phyloP scores from a whole-genome alignment of 441 rosid species.

The Viola pubescens region DNA sequence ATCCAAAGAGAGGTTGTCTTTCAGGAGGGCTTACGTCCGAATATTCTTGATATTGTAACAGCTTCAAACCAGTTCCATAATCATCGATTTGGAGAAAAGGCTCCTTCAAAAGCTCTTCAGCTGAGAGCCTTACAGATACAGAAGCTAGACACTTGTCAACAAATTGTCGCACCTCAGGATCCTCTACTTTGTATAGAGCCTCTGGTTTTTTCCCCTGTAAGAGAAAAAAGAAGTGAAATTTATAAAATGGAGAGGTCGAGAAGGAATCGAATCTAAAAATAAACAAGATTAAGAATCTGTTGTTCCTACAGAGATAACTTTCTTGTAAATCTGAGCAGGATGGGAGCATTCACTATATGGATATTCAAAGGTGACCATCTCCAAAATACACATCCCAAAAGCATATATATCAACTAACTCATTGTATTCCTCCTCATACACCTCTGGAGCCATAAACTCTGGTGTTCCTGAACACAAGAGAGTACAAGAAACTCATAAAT shows the following conservation, averaged over 20 bases:
- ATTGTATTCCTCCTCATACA: slow-evolving; percentile 86
- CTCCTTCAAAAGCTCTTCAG: slow-evolving; percentile 66
- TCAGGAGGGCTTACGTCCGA: slow-evolving; percentile 28
- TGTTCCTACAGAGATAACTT: slow-evolving; percentile 72
- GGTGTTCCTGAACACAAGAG: slow-evolving; percentile 58
- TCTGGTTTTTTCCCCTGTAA: slow-evolving; percentile 81
- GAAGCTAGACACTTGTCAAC: slow-evolving; percentile 83
- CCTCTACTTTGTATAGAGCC: slow-evolving; percentile 58
- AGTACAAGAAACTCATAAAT: background rate
- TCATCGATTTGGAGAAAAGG: slow-evolving; percentile 62
- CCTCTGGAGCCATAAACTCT: slow-evolving; percentile 98
- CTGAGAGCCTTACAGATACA: slow-evolving; percentile 67
- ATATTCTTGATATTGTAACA: slow-evolving; percentile 37
- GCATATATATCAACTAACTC: slow-evolving; percentile 91
- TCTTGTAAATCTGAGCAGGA: slow-evolving; percentile 95
- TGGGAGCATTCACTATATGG: slow-evolving; percentile 90
- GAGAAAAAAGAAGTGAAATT: slow-evolving; percentile 4
- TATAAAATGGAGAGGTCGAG: slow-evolving; percentile 10
- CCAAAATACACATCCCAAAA: slow-evolving; percentile 92
- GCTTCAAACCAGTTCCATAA: slow-evolving; percentile 43
- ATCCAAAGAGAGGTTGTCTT: slow-evolving; percentile 36
- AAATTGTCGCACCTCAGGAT: slow-evolving; percentile 56
- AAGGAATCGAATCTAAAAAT: background rate
- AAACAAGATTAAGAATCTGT: background rate
- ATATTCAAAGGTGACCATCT: slow-evolving; percentile 90